These are phyloP conservation scores for Odontarrhena argentea DNA, from an alignment of 345 rosid species.

Conservation along the genomic window DNA sequence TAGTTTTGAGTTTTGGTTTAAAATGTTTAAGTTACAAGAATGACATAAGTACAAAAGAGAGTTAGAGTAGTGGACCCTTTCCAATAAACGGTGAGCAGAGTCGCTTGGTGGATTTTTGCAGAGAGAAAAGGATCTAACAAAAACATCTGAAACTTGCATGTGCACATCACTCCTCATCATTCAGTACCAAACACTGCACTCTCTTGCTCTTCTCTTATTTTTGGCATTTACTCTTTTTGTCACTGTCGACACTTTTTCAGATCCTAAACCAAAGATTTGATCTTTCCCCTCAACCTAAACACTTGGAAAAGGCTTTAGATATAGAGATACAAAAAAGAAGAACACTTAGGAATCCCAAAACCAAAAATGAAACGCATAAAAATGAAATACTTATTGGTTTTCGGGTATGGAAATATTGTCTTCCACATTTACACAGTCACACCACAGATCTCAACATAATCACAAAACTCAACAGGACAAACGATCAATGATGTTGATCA, in stretches of 20 bases:
- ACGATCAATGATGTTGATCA: not conserved
- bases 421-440: slow-evolving; percentile 37
- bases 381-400: slow-evolving; percentile 23
- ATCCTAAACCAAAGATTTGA: slow-evolving; percentile 21
- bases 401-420: slow-evolving; percentile 23
- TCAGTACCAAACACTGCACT: slow-evolving; percentile 17
- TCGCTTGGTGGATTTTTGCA: slow-evolving; percentile 22
- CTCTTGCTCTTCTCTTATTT: slow-evolving; percentile 20
- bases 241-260: slow-evolving; percentile 4
- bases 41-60: not conserved
- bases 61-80: slow-evolving; percentile 33
- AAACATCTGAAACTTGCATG: slow-evolving; percentile 42
- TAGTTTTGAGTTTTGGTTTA: slow-evolving; percentile 23
- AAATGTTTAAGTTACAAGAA: not conserved
- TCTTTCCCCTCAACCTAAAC: slow-evolving; percentile 4
- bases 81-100: slow-evolving; percentile 31
- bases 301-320: slow-evolving; percentile 14
- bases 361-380: slow-evolving; percentile 20
- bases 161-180: slow-evolving; percentile 35
- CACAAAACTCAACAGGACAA: slow-evolving; percentile 19
- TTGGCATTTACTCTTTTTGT: slow-evolving; percentile 32
- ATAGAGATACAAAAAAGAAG: slow-evolving; percentile 10
- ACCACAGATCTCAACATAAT: slow-evolving; percentile 31
- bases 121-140: slow-evolving; percentile 26
- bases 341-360: not conserved